Evolutionary conservation across 2,329 filamentous ascomycete genomes (phyloP).

Genomic region (Trichophaea hybrida): DNA sequence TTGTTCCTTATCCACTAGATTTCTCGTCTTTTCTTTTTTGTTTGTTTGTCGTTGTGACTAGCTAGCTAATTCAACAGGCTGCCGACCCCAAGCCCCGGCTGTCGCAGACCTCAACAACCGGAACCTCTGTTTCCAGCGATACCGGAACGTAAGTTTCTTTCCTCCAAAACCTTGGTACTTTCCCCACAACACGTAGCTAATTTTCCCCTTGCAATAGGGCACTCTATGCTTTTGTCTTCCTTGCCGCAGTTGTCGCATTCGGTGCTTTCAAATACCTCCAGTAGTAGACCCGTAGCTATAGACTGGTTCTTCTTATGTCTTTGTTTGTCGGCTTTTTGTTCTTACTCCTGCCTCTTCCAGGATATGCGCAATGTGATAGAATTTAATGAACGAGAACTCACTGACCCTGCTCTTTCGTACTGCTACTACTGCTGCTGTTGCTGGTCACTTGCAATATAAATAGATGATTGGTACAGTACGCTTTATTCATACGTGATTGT

Average conservation of each 20-base stretch:
- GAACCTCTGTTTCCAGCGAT: not conserved
- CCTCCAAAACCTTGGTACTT: not conserved
- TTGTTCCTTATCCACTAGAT: slow-evolving; percentile 12
- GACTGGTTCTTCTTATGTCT: not conserved
- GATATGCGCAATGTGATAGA: not conserved
- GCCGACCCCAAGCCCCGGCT: slow-evolving; percentile 9
- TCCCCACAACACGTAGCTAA: not conserved
- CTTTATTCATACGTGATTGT: too few relatives aligned
- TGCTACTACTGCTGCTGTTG: too few relatives aligned
- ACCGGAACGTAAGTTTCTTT: slow-evolving; percentile 2
- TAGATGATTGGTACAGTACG: too few relatives aligned
- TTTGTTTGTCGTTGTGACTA: not conserved
- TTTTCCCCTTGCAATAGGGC: slow-evolving; percentile 5
- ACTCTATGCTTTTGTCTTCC: slow-evolving; percentile 16
- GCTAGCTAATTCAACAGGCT: not conserved
- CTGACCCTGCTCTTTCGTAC: too few relatives aligned
- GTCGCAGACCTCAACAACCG: not conserved
- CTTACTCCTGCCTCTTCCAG: not conserved
- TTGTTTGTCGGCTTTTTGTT: not conserved
- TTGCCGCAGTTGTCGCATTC: slow-evolving; percentile 18
- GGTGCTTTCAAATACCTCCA: slow-evolving; percentile 19
- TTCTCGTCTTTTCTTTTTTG: not conserved
- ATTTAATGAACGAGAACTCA: not conserved
- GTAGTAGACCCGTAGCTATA: not conserved
- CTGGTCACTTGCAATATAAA: too few relatives aligned